Percentiles rank a stretch among this genome's conserved stretches.
These are phyloP conservation scores for Spirogloea muscicola DNA, from an alignment of 139 green algal species.

Conservation along the genomic window DNA sequence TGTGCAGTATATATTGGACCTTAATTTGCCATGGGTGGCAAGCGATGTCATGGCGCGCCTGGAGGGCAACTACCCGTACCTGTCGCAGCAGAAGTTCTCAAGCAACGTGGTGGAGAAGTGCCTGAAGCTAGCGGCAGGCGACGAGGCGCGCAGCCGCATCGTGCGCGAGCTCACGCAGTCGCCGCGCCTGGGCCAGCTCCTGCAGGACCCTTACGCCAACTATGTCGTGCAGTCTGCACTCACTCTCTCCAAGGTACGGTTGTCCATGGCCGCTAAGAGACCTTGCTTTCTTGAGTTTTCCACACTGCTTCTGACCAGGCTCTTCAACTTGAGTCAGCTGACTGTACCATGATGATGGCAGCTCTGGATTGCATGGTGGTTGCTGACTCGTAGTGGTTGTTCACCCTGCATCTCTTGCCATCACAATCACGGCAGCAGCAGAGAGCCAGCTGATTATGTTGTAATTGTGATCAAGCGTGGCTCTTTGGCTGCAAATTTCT, in stretches of 20 bases:
- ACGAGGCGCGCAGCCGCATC: conserved; percentile 69
- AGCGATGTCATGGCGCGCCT: conserved; percentile 74
- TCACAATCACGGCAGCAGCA: too few species aligned
- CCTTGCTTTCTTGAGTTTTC: too few species aligned
- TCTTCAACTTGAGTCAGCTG: too few species aligned
- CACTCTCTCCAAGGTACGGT: conserved; percentile 42
- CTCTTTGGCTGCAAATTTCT: too few species aligned
- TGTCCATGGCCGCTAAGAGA: too few species aligned
- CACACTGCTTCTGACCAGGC: too few species aligned
- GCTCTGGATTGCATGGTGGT: too few species aligned
- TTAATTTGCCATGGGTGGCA: conserved; percentile 73
- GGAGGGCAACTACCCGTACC: conserved; percentile 72
- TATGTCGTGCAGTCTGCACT: conserved; percentile 80
- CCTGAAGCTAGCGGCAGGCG: conserved; percentile 85
- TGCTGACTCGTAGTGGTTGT: too few species aligned
- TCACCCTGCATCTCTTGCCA: too few species aligned
- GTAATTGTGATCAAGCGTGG: too few species aligned
- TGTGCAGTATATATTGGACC: conserved; percentile 97
- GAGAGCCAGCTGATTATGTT: too few species aligned
- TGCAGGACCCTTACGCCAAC: conserved; percentile 87
- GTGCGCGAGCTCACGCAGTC: conserved; percentile 78
- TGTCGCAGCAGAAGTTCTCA: conserved; percentile 95
- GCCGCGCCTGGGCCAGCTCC: conserved; percentile 69
- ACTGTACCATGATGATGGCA: too few species aligned
- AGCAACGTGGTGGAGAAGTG: conserved; percentile 98